Conservation (phyloP, 139 green algal species). For the Pseudopediastrum boryanum region DNA sequence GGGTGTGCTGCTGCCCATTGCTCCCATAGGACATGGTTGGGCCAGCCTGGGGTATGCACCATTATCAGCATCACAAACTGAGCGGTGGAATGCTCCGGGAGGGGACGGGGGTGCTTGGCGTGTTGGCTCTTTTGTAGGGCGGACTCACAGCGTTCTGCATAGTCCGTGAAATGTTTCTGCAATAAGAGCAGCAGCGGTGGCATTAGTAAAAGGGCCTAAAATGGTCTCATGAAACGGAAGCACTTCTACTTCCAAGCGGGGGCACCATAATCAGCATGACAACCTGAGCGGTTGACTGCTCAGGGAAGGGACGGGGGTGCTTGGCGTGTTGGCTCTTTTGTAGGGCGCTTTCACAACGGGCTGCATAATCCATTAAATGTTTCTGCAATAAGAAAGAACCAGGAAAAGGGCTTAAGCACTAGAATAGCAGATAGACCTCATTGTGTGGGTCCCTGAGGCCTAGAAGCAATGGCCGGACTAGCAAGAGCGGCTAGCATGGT, state of each 20-base stretch:
- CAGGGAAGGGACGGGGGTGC: background rate
- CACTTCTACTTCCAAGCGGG: too few relatives aligned
- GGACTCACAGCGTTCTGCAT: background rate
- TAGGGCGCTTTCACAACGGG: background rate
- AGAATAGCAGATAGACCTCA: too few relatives aligned
- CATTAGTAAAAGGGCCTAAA: background rate
- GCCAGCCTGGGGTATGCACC: conserved; percentile 33
- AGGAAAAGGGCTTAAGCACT: background rate
- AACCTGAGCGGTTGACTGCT: background rate
- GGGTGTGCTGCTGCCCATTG: conserved; percentile 17
- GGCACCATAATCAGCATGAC: background rate
- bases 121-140: background rate
- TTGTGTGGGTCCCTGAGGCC: too few relatives aligned
- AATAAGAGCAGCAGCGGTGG: background rate
- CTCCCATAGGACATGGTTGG: conserved; percentile 37
- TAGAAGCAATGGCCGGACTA: too few relatives aligned
- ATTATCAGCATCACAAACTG: conserved; percentile 21
- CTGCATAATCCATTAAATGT: background rate
- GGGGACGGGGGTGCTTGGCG: background rate
- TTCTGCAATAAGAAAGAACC: background rate
- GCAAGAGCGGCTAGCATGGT: too few relatives aligned
- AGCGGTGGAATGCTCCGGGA: background rate
- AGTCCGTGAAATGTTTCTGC: background rate
- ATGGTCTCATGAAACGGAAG: too few relatives aligned
- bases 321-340: background rate